phyloP scores from a whole-genome alignment of 2,329 filamentous ascomycete genomes.

The Myriosclerotinia scirpicola region DNA sequence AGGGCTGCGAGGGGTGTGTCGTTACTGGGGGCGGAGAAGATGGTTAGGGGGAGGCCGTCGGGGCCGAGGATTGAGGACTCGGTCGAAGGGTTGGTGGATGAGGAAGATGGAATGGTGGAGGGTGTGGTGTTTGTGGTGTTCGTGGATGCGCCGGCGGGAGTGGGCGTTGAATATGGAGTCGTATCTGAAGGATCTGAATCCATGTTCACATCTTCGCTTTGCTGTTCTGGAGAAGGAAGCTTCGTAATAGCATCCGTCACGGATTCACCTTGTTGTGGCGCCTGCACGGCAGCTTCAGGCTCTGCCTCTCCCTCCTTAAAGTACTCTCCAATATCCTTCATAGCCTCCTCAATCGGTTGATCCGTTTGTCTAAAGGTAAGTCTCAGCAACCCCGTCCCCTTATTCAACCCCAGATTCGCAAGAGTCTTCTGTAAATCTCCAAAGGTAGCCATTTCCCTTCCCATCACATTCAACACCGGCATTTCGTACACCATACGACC shows the following conservation, averaged over 20 bases:
- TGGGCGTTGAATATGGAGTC: constrained; percentile 3
- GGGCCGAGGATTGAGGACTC: constrained; percentile 35
- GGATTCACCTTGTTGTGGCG: constrained; percentile 26
- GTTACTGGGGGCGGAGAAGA: constrained; percentile 78
- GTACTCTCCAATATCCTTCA: constrained; percentile 75
- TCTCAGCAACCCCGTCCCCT: constrained; percentile 75
- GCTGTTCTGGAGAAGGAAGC: constrained; percentile 24
- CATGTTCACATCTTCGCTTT: constrained; percentile 24
- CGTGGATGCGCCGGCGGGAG: constrained; percentile 15
- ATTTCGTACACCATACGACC: constrained; percentile 87
- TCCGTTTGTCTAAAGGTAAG: constrained; percentile 75
- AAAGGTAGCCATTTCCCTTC: constrained; percentile 73
- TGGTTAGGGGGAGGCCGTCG: constrained; percentile 55
- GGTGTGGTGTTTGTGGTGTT: constrained; percentile 2
- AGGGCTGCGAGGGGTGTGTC: constrained; percentile 74
- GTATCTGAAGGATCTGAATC: constrained; percentile 14
- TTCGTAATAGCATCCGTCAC: constrained; percentile 30
- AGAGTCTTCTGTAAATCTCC: constrained; percentile 85
- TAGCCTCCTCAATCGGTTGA: constrained; percentile 79
- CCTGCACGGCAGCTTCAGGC: constrained; percentile 21
- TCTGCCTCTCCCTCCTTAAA: constrained; percentile 51
- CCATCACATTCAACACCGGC: constrained; percentile 81
- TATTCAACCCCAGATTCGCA: constrained; percentile 82
- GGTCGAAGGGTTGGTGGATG: constrained; percentile 9
- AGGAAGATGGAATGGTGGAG: neutral